Evolutionary conservation across 2,329 filamentous ascomycete genomes (phyloP).

Genomic region (Alternaria sp.): DNA sequence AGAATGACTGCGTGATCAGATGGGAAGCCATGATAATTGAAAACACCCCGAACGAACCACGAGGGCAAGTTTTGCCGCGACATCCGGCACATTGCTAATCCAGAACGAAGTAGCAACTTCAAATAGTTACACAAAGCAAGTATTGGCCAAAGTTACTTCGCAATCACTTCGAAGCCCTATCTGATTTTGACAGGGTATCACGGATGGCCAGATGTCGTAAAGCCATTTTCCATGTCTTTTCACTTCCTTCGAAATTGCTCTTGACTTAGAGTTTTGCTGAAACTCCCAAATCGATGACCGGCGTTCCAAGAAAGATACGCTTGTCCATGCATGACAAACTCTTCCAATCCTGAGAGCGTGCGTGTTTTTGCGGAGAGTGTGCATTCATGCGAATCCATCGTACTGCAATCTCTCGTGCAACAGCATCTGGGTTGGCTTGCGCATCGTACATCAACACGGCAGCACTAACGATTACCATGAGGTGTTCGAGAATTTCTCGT

Average conservation of each 20-base stretch:
- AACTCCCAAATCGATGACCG: neutral
- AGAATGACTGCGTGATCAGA: neutral
- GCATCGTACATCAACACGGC: conserved; percentile 52
- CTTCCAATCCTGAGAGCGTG: conserved; percentile 9
- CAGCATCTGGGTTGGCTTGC: conserved; percentile 40
- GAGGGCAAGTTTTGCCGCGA: neutral
- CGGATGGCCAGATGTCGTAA: neutral
- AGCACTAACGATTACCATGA: conserved; percentile 51
- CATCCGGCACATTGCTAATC: neutral
- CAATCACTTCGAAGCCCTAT: neutral
- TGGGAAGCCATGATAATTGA: neutral
- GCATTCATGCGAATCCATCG: conserved; percentile 43
- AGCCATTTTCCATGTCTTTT: neutral
- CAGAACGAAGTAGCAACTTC: neutral
- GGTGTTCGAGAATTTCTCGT: conserved; percentile 32
- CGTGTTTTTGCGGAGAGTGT: neutral
- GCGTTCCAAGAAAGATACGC: conserved; percentile 28
- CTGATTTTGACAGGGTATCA: neutral
- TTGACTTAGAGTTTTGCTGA: conserved; percentile 19
- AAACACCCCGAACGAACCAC: neutral
- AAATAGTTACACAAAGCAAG: neutral
- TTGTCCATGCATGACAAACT: conserved; percentile 24
- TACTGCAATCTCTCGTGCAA: conserved; percentile 47
- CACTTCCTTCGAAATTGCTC: neutral
- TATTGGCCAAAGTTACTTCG: neutral